Base-by-base conservation (phyloP, 2,329 filamentous ascomycete species). In the Akanthomyces dipterigenus region DNA sequence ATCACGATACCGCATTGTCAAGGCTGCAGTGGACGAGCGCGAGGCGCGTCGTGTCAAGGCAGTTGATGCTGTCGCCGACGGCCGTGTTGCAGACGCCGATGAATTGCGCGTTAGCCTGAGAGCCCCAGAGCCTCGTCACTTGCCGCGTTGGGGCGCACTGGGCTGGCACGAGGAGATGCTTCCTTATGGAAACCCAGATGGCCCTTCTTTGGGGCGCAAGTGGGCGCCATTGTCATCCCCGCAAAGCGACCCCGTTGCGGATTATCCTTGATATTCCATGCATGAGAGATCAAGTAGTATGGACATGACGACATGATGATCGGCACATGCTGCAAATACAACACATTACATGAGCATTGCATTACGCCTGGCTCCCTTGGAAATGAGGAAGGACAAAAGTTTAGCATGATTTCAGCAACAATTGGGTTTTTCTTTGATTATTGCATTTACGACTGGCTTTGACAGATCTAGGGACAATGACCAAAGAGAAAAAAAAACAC, bases 1-100 rank as follows among this genome's bases (percentile, higher is more conserved):
- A 61, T 71, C 78, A 28, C 76, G 82, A 22, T 76, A 79, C 62
- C 77, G 77, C 9, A 76, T 81, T 18, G 77, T 85, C 55, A 73
- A 75, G 31, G 74, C 75, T 11, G 78, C 84, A 2, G 76, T 88
- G 1, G 71, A 75, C 3, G 85, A 86, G 70, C 81, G 86, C 20
- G 86, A 88, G 72, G 74, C 73, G 12, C 78, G 82, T 56, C 82
- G 86, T 14, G 67, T 73, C n/a, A 75, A 74, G 11, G 75, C 74
- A 1, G 64, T 84, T 5, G 76, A 80, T 4, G 76, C 76, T 2
- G 70, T 80, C n/a, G 67, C 71, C 46, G 65, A 66, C 3, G 76
- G 74, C 3, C 65, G 65, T 34, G 69, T 79, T 3, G 66, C 74
- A 3, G 71, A 73, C 3, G 70, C 72, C 34, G 70, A 70, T 14